phyloP scores from a whole-genome alignment of 1,284 basidiomycete species.

The Tilletia indica region DNA sequence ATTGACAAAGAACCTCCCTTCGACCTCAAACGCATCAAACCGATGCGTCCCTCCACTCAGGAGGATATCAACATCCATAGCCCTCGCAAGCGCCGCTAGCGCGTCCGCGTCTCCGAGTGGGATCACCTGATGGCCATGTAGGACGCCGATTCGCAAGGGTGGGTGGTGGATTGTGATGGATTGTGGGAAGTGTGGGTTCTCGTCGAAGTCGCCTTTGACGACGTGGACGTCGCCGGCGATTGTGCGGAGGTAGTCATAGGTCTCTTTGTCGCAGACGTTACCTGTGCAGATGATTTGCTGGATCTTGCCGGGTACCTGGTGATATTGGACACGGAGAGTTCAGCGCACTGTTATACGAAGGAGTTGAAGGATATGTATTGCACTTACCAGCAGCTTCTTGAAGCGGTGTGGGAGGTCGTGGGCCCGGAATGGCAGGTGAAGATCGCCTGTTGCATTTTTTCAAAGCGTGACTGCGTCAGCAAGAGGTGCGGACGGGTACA shows the following conservation, averaged over 20 bases:
- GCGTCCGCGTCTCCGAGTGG: conserved; percentile 89
- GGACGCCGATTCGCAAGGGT: conserved; percentile 85
- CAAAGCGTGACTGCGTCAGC: background rate
- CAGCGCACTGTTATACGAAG: background rate
- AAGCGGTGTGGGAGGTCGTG: conserved; percentile 94
- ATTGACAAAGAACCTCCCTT: conserved; percentile 90
- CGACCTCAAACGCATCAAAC: conserved; percentile 90
- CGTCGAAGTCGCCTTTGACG: conserved; percentile 92
- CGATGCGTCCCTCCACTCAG: conserved; percentile 92
- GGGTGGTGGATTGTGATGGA: conserved; percentile 79
- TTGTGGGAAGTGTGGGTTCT: conserved; percentile 75
- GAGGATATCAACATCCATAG: conserved; percentile 96
- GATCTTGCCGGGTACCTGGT: conserved; percentile 77
- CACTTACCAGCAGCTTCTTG: conserved; percentile 79
- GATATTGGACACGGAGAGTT: conserved; percentile 6
- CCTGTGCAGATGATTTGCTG: conserved; percentile 97
- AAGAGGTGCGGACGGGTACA: background rate
- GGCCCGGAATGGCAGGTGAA: conserved; percentile 56
- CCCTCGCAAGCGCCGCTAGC: conserved; percentile 75
- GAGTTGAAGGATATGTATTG: background rate
- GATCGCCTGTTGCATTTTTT: conserved; percentile 33
- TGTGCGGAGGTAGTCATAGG: conserved; percentile 94
- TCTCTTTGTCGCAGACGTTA: conserved; percentile 95
- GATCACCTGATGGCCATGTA: conserved; percentile 92
- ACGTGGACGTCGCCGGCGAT: conserved; percentile 91